Evolutionary conservation across 23 red algal species (phyloP).

Genomic region (Agarophyton chilense): DNA sequence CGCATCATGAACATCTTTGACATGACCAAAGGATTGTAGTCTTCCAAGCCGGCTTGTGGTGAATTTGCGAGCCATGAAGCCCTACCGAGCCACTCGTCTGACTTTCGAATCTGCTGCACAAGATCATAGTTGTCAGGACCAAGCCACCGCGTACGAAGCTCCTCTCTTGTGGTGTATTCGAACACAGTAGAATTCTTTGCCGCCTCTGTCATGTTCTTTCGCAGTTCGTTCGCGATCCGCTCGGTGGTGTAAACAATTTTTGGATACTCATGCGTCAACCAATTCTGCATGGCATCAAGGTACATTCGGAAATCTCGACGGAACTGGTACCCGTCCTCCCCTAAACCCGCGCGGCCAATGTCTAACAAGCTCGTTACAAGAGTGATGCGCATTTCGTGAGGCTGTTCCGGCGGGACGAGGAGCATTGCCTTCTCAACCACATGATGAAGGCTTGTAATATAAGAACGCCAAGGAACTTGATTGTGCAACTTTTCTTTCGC

Average conservation of each 20-base stretch:
- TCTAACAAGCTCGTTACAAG: conserved; percentile 50
- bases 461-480: conserved; percentile 27
- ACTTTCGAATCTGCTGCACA: conserved; percentile 47
- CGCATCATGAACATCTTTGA: conserved; percentile 76
- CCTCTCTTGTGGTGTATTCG: conserved; percentile 25
- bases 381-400: conserved; percentile 61
- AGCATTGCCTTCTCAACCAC: conserved; percentile 46
- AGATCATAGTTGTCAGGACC: conserved; percentile 60
- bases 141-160: conserved; percentile 47
- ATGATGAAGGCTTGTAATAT: conserved; percentile 17
- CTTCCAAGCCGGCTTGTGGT: conserved; percentile 30
- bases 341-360: conserved; percentile 21
- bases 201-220: conserved; percentile 31
- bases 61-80: conserved; percentile 66
- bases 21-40: conserved; percentile 63
- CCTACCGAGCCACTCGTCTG: conserved; percentile 2
- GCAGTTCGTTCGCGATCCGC: conserved; percentile 24
- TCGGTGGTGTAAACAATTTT: conserved; percentile 53
- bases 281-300: conserved; percentile 46
- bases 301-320: conserved; percentile 56
- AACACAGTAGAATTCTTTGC: conserved; percentile 50
- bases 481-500: not conserved
- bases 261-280: conserved; percentile 52
- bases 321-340: conserved; percentile 35
- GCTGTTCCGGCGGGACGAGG: conserved; percentile 49